Evolutionary conservation across 768 basidiomycete species (phyloP).

Genomic region (Kwoniella botswanensis): DNA sequence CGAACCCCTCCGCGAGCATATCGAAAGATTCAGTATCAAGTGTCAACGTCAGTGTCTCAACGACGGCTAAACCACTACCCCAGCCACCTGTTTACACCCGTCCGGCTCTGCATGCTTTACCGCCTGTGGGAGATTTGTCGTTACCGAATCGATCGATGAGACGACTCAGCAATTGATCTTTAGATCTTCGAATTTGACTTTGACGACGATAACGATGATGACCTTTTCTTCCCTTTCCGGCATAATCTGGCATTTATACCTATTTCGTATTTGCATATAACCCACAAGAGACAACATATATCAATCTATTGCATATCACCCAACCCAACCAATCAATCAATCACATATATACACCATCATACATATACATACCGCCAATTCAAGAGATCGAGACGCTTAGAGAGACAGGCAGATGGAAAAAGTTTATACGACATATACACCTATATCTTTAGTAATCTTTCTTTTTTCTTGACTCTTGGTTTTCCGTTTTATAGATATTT

Average conservation of each 20-base stretch:
- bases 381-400: not conserved
- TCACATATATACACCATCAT: not conserved
- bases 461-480: not conserved
- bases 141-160: constrained; percentile 41
- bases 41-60: constrained; percentile 2
- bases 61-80: constrained; percentile 20
- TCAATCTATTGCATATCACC: not conserved
- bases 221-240: constrained; percentile 5
- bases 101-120: constrained; percentile 32
- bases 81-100: constrained; percentile 31
- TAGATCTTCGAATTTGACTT: not conserved
- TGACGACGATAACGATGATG: constrained; percentile 1
- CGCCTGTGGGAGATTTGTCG: constrained; percentile 31
- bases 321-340: not conserved
- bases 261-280: not conserved
- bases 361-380: not conserved
- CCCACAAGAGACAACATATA: not conserved
- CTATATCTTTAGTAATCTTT: not conserved
- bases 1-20: constrained; percentile 20
- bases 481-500: not conserved
- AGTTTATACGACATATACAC: not conserved
- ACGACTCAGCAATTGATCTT: constrained; percentile 36
- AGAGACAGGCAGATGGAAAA: not conserved
- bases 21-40: constrained; percentile 28
- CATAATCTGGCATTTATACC: constrained; percentile 10